A percentile compares a stretch with the other conserved stretches of the same genome.
These are phyloP conservation scores for Cutaneotrichosporon dermatis DNA, from an alignment of 1,284 basidiomycete genomes.

Conservation along the genomic window DNA sequence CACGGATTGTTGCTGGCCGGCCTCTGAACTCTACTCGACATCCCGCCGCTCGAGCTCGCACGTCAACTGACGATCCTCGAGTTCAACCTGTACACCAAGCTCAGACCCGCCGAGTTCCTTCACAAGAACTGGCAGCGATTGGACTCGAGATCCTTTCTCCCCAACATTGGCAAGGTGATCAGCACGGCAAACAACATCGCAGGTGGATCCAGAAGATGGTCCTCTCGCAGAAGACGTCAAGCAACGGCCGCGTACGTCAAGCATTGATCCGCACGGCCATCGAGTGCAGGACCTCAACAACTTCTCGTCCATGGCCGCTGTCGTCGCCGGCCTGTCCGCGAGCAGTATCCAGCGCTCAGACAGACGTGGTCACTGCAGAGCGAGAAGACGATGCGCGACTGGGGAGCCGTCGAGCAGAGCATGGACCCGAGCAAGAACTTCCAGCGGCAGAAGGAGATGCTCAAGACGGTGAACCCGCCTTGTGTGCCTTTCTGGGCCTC, in stretches of 20 bases:
- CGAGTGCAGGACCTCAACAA: conserved; percentile 84
- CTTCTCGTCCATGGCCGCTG: conserved; percentile 93
- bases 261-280: conserved; percentile 83
- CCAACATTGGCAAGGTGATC: conserved; percentile 61
- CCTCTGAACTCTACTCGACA: conserved; percentile 39
- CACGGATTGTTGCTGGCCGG: conserved; percentile 17
- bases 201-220: conserved; percentile 88
- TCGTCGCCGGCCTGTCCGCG: conserved; percentile 89
- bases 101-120: conserved; percentile 86
- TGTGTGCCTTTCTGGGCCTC: conserved; percentile 97
- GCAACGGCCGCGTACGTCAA: conserved; percentile 76
- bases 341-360: conserved; percentile 87
- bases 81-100: conserved; percentile 76
- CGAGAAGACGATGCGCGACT: conserved; percentile 47
- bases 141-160: conserved; percentile 20
- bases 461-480: conserved; percentile 82
- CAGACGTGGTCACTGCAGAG: conserved; percentile 67
- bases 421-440: conserved; percentile 91
- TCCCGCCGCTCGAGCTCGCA: conserved; percentile 80
- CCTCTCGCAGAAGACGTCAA: conserved; percentile 76
- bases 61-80: conserved; percentile 93
- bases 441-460: conserved; percentile 78
- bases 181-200: conserved; percentile 75
- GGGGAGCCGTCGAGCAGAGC: conserved; percentile 68
- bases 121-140: conserved; percentile 50